These are phyloP conservation scores for Piloderma croceum DNA, from an alignment of 768 basidiomycete genomes.

Conservation along the genomic window DNA sequence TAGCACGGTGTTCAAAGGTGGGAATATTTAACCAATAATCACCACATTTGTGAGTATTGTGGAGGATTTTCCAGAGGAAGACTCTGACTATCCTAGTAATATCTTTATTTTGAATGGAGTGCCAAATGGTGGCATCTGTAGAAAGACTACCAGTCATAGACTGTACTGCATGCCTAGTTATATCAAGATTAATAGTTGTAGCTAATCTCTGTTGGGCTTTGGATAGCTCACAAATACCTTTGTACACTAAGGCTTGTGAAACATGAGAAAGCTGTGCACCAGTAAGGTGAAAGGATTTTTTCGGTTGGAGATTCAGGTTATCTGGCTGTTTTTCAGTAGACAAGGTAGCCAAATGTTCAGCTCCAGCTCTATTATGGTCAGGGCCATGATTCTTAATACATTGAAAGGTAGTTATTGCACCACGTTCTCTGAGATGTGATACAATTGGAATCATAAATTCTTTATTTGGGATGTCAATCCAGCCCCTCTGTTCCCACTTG, in stretches of 20 bases:
- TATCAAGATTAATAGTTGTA: not conserved
- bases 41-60: slow-evolving; percentile 17
- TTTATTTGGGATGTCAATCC: too few relatives aligned
- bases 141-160: not conserved
- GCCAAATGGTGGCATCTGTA: not conserved
- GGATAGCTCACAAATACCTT: slow-evolving; percentile 2
- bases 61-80: slow-evolving; percentile 21
- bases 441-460: slow-evolving; percentile 5
- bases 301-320: not conserved
- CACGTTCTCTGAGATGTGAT: slow-evolving; percentile 7
- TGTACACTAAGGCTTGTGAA: slow-evolving; percentile 16
- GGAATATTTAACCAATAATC: slow-evolving; percentile 13
- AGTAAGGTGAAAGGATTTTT: not conserved
- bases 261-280: slow-evolving; percentile 13
- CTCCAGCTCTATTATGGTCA: slow-evolving; percentile 16
- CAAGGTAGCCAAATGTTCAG: slow-evolving; percentile 8
- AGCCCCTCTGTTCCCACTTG: slow-evolving; percentile 24
- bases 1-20: not conserved
- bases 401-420: slow-evolving; percentile 11
- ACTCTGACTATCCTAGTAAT: not conserved
- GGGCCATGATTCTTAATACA: slow-evolving; percentile 24
- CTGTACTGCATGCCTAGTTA: not conserved
- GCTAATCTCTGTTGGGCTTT: not conserved
- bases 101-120: not conserved
- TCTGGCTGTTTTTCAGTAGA: not conserved